Conservation (phyloP, 805 yeast genomes). For the Hanseniaspora clermontiae region DNA sequence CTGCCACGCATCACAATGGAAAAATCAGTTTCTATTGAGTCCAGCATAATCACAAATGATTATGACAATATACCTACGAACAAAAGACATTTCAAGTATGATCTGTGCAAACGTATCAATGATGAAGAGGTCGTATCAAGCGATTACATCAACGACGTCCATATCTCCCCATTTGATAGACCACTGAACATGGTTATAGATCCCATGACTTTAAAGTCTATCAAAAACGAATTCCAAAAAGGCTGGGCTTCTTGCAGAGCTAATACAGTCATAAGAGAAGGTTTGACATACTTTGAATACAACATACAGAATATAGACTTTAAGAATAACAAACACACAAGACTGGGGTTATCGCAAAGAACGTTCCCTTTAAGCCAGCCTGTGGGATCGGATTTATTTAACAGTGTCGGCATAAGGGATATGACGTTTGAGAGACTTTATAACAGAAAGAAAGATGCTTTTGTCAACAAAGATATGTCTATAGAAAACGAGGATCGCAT, state of each 20-base stretch:
- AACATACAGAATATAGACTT: slow-evolving; percentile 15
- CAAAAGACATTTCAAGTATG: slow-evolving; percentile 67
- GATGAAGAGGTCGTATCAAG: slow-evolving; percentile 28
- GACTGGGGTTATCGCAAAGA: slow-evolving; percentile 71
- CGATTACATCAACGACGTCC: slow-evolving; percentile 5
- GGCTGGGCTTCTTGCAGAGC: slow-evolving; percentile 13
- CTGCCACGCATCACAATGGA: background rate
- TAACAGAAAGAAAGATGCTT: slow-evolving; percentile 28
- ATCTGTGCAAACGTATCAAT: slow-evolving; percentile 61
- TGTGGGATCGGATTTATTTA: slow-evolving; percentile 83
- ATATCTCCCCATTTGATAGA: slow-evolving; percentile 6
- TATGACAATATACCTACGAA: slow-evolving; percentile 44
- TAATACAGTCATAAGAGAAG: slow-evolving; percentile 22
- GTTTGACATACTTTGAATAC: slow-evolving; percentile 40
- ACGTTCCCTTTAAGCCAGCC: slow-evolving; percentile 91
- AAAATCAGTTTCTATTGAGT: background rate
- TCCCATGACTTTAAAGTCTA: background rate
- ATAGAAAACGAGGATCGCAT: slow-evolving; percentile 68
- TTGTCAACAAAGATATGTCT: slow-evolving; percentile 32
- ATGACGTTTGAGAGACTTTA: slow-evolving; percentile 63
- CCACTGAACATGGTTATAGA: background rate
- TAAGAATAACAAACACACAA: slow-evolving; percentile 41
- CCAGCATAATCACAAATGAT: background rate
- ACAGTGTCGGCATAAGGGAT: slow-evolving; percentile 79
- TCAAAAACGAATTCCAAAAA: background rate